Conservation (phyloP, 2,329 filamentous ascomycete genomes). For the Monosporascus sp. region DNA sequence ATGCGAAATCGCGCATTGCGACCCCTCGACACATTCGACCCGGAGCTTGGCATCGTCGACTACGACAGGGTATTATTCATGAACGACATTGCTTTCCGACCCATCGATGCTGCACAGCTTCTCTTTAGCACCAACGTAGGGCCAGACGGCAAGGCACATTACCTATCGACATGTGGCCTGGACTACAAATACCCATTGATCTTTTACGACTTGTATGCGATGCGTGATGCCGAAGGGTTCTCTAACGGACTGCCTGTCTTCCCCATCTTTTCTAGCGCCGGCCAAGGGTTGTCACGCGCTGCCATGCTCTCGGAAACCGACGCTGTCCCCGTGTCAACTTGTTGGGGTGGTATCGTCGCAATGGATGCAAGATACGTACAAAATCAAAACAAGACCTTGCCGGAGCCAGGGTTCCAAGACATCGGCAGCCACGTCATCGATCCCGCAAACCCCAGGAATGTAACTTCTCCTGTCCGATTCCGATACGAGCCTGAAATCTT, state of each 20-base stretch:
- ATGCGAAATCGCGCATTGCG: slow-evolving; percentile 65
- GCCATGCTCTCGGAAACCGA: slow-evolving; percentile 58
- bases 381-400: slow-evolving; percentile 26
- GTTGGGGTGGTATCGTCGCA: slow-evolving; percentile 73
- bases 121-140: slow-evolving; percentile 57
- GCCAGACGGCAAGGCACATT: slow-evolving; percentile 46
- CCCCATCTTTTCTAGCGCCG: slow-evolving; percentile 57
- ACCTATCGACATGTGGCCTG: slow-evolving; percentile 64
- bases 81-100: slow-evolving; percentile 58
- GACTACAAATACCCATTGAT: slow-evolving; percentile 64
- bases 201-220: slow-evolving; percentile 71
- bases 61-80: slow-evolving; percentile 58
- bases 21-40: slow-evolving; percentile 48
- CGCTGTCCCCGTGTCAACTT: slow-evolving; percentile 64
- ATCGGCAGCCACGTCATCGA: slow-evolving; percentile 30
- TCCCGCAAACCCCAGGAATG: slow-evolving; percentile 23
- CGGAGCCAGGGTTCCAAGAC: slow-evolving; percentile 27
- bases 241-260: slow-evolving; percentile 60
- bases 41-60: slow-evolving; percentile 28
- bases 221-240: slow-evolving; percentile 60
- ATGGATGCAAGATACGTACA: slow-evolving; percentile 59
- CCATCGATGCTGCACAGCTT: slow-evolving; percentile 47
- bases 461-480: slow-evolving; percentile 44
- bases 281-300: slow-evolving; percentile 48
- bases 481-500: slow-evolving; percentile 53